A percentile compares a stretch with the other conserved stretches of the same genome.
phyloP scores from a whole-genome alignment of 2,329 filamentous ascomycete genomes.

The Calonectria fujianensis region DNA sequence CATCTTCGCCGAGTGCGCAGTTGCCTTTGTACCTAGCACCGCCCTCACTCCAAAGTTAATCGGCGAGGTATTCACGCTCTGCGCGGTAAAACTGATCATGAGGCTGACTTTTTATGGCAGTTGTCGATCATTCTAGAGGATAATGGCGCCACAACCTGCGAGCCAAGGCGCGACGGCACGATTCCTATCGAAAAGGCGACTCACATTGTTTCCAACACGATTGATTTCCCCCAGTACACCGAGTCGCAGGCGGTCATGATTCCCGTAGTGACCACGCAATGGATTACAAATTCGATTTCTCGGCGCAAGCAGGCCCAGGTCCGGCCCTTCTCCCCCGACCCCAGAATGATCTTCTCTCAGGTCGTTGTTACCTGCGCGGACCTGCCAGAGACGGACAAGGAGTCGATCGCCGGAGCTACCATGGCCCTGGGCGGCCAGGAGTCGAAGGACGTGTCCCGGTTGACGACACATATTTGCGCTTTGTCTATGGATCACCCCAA shows the following conservation, averaged over 20 bases:
- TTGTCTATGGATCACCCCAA: constrained; percentile 85
- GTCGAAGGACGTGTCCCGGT: constrained; percentile 80
- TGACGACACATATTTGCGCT: constrained; percentile 93
- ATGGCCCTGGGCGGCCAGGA: constrained; percentile 92
- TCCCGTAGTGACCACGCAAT: constrained; percentile 87
- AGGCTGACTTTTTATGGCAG: constrained; percentile 55
- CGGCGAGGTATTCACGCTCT: constrained; percentile 59
- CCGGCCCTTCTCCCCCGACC: constrained; percentile 92
- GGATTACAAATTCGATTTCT: constrained; percentile 83
- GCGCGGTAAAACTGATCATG: too few species aligned
- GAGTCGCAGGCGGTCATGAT: constrained; percentile 85
- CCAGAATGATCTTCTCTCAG: constrained; percentile 90
- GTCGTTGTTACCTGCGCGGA: constrained; percentile 89
- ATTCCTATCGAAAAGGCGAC: constrained; percentile 69
- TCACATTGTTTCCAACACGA: constrained; percentile 81
- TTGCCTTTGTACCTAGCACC: constrained; percentile 68
- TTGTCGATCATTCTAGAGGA: constrained; percentile 65
- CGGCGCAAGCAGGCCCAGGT: constrained; percentile 84
- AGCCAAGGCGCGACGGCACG: constrained; percentile 68
- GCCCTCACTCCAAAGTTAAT: constrained; percentile 64
- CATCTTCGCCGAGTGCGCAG: constrained; percentile 65
- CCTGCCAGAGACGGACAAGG: constrained; percentile 89
- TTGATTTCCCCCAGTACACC: constrained; percentile 93
- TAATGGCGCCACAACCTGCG: constrained; percentile 71
- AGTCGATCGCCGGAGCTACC: constrained; percentile 92